Evolutionary conservation across 805 yeast species (phyloP).

Genomic region (Candida xyloterini): DNA sequence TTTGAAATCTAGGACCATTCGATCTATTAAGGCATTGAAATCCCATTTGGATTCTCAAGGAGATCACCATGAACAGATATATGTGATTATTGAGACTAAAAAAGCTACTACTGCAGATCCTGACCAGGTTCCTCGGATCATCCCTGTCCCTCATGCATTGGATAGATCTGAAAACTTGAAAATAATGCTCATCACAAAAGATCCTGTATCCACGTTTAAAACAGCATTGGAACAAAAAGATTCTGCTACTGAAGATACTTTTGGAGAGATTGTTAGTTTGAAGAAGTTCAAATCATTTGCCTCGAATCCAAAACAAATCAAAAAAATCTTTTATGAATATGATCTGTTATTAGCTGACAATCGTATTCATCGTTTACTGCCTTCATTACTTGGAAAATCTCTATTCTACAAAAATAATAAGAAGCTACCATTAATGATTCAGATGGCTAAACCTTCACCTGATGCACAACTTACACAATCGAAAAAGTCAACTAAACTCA

Average conservation of each 20-base stretch:
- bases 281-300: constrained; percentile 51
- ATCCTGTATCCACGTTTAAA: constrained; percentile 61
- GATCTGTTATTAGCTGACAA: constrained; percentile 71
- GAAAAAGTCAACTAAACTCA: constrained; percentile 40
- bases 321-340: constrained; percentile 53
- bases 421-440: constrained; percentile 65
- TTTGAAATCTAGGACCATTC: constrained; percentile 18
- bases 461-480: constrained; percentile 31
- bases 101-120: constrained; percentile 41
- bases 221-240: constrained; percentile 45
- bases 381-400: constrained; percentile 51
- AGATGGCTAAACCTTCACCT: constrained; percentile 47
- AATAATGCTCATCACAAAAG: constrained; percentile 66
- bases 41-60: constrained; percentile 28
- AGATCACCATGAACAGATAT: constrained; percentile 32
- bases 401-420: constrained; percentile 62
- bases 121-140: constrained; percentile 55
- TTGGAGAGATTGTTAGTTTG: constrained; percentile 59
- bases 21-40: constrained; percentile 32
- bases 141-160: constrained; percentile 54
- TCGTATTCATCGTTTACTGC: constrained; percentile 59
- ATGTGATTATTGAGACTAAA: constrained; percentile 47
- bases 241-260: constrained; percentile 56
- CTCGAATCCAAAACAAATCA: constrained; percentile 42
- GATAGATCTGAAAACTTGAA: constrained; percentile 47